Evolutionary conservation across 768 basidiomycete genomes (phyloP).

Genomic region (Porpolomopsis calyptriformis): DNA sequence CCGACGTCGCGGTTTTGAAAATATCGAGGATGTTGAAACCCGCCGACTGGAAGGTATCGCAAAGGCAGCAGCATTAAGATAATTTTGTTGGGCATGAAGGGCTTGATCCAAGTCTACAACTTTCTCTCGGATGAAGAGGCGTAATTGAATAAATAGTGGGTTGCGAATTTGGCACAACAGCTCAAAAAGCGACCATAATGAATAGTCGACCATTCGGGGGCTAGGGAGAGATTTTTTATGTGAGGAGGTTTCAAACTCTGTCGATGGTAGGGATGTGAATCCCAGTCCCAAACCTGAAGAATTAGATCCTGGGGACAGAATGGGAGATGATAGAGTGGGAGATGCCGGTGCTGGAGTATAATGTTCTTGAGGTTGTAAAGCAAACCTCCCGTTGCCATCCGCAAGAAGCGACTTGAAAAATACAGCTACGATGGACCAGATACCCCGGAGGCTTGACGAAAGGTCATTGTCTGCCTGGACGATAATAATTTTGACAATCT

Average conservation of each 20-base stretch:
- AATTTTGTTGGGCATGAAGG: slow-evolving; percentile 29
- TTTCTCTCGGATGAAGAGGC: slow-evolving; percentile 56
- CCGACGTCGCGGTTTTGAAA: slow-evolving; percentile 11
- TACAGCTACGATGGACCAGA: slow-evolving; percentile 53
- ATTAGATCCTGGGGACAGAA: slow-evolving; percentile 39
- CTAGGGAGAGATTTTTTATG: neutral
- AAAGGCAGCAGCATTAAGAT: slow-evolving; percentile 37
- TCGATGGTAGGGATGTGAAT: slow-evolving; percentile 19
- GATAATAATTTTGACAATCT: slow-evolving; percentile 57
- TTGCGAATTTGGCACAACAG: slow-evolving; percentile 51
- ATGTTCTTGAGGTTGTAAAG: slow-evolving; percentile 29
- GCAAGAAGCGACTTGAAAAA: slow-evolving; percentile 41
- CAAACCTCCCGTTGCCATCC: slow-evolving; percentile 57
- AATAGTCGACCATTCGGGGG: slow-evolving; percentile 60
- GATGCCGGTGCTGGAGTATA: slow-evolving; percentile 27
- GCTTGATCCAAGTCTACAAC: slow-evolving; percentile 43
- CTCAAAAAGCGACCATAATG: slow-evolving; percentile 63
- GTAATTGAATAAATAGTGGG: slow-evolving; percentile 57
- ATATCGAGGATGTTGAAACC: slow-evolving; percentile 6
- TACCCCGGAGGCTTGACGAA: slow-evolving; percentile 38
- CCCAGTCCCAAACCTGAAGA: slow-evolving; percentile 25
- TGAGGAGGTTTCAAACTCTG: slow-evolving; percentile 9
- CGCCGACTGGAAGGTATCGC: slow-evolving; percentile 27
- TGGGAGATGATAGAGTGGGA: slow-evolving; percentile 28
- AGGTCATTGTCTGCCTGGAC: slow-evolving; percentile 55